Evolutionary conservation across 2,329 filamentous ascomycete species (phyloP), one percentile per base, ranked within the genome.

Genomic region (Claviceps capensis): DNA sequence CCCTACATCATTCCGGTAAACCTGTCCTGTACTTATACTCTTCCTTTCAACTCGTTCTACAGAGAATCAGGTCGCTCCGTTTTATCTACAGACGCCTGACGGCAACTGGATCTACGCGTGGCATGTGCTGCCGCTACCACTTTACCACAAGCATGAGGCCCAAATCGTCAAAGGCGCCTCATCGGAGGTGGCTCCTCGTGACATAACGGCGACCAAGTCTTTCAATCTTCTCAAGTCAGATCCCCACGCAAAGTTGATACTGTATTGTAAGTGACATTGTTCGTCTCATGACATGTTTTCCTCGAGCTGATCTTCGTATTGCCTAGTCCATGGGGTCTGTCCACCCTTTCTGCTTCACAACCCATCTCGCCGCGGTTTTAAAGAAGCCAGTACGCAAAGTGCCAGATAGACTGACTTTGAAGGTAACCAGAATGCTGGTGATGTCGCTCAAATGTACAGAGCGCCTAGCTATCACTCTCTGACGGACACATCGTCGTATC

Each of bases 41-140:
- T 19, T 5, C 23, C 14, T 50, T 17, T 6, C 4, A 4, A 2
- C 17, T 50, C 23, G 11, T 11, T 16, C 7, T 3, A 26, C 59
- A 91, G 86, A 81, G 63, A 88, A 89, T 59, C 91, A 97, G 69
- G 85, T 95, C 2, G 89, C 88, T 5, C 86, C 91, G 0, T 96
- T 97, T 65, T 81, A 79, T 47, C 69, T 97, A 40, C 70, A 69
- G 4, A 93, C 88, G 0, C 72, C 80, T 1, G 90, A 96, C 64
- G 80, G 82, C 41, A 83, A 90, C 65, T 80, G 73, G 2, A 70
- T 97, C 17, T 94, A 93, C 63, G 86, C 86, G 26, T 97, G 91
- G 91, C 91, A 96, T 62, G 77, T 97, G 51, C 71, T 96, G 48
- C 91, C 91, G 0, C 68, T 94, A 6, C 81, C 84, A 49, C 71